Conservation (phyloP, 495 filamentous ascomycete genomes). For the Pyronema omphalodes region DNA sequence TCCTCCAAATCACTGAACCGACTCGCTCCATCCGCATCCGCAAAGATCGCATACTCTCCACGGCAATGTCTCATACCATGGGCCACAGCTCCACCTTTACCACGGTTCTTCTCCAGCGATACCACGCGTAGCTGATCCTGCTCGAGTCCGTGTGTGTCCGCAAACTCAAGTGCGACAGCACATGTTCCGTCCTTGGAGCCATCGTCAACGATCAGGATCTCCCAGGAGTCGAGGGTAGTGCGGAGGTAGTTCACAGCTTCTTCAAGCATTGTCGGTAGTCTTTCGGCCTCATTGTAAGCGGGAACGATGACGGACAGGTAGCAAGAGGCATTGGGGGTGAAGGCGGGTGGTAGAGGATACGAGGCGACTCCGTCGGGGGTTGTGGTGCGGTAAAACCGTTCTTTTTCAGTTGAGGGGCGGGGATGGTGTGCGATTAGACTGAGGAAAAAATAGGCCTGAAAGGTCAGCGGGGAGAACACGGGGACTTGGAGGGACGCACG, state of each 20-base stretch:
- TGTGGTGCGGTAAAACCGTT: slow-evolving; percentile 71
- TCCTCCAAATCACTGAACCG: slow-evolving; percentile 65
- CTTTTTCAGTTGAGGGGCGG: slow-evolving; percentile 51
- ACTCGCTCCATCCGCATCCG: slow-evolving; percentile 86
- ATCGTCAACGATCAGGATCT: slow-evolving; percentile 88
- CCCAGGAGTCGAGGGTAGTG: slow-evolving; percentile 59
- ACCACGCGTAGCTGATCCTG: slow-evolving; percentile 65
- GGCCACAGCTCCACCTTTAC: slow-evolving; percentile 88
- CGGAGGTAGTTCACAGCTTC: slow-evolving; percentile 81
- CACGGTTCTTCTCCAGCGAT: slow-evolving; percentile 57
- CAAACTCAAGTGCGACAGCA: slow-evolving; percentile 60
- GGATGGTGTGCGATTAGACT: slow-evolving; percentile 64
- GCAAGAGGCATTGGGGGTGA: slow-evolving; percentile 33
- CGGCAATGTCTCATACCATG: slow-evolving; percentile 87
- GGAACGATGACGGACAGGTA: slow-evolving; percentile 81
- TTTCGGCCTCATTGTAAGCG: slow-evolving; percentile 82
- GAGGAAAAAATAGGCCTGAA: slow-evolving; percentile 50
- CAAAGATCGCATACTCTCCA: slow-evolving; percentile 78
- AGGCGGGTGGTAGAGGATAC: slow-evolving; percentile 37
- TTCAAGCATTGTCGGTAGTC: slow-evolving; percentile 64
- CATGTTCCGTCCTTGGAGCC: slow-evolving; percentile 77
- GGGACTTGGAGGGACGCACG: neutral
- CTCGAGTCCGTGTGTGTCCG: slow-evolving; percentile 30
- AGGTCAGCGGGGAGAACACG: neutral
- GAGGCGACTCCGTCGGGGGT: slow-evolving; percentile 43